Evolutionary conservation across 345 rosid species (phyloP), one percentile per base, ranked within the genome.

Genomic region (Rhodamnia rubescens): DNA sequence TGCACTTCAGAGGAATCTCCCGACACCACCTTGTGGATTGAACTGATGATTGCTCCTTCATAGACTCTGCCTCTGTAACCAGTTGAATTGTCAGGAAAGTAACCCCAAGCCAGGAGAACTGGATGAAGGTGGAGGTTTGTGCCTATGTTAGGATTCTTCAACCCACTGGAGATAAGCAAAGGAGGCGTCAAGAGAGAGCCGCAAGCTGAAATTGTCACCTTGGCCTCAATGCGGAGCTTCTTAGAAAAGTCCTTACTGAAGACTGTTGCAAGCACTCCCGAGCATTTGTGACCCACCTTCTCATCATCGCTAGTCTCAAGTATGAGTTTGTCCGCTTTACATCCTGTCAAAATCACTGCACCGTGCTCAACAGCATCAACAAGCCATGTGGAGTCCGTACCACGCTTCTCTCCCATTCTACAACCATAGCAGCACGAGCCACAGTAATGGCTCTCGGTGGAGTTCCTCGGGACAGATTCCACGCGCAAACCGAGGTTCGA

Each of bases 41-140:
- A 90, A 69, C 93, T 96, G 84, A 93, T 83, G 85, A 96, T 91
- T 86, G 93, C 98, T 88, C 96, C 98, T 57, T 94, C 93, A 47
- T 86, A 90, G 54, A 53, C 47, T 61, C 49, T 86, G 50, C 88
- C 88, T 21, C 52, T 51, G 51, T 56, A 32, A 53, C 47, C 21
- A 6, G 58, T 56, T 8, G 59, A 47, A 32, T 86, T 80, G n/a
- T 86, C 88, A 5, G 86, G 88, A 36, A 86, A 86, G 83, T 86
- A 86, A 18, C 88, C 88, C 88, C 88, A 86, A n/a, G 59, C 86
- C 40, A 86, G 22, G 12, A 83, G 61, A 21, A 75, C 83, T 0
- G 88, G 88, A 40, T 86, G 88, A 53, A 86, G 52, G 74, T 82
- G 86, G 53, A 84, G 85, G 85, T 87, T 87, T 26, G 51, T 58